These are phyloP conservation scores for Lactarius pseudohatsudake DNA, from an alignment of 768 basidiomycete species.

Conservation along the genomic window DNA sequence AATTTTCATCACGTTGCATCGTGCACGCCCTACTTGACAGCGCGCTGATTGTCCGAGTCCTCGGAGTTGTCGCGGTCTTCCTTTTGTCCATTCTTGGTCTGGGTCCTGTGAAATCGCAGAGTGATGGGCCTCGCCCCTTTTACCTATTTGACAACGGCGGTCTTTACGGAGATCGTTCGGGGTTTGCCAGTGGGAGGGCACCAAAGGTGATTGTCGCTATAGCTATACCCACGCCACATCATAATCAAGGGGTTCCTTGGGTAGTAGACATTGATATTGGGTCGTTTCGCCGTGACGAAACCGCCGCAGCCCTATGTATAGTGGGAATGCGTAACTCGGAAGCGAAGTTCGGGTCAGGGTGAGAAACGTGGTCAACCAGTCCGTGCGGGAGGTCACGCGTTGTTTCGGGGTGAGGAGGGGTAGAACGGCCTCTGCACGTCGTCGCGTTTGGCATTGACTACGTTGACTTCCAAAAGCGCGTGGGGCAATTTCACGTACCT, in stretches of 20 bases:
- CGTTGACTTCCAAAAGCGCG: not conserved
- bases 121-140: no score
- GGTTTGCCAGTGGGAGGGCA: no score
- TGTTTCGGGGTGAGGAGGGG: constrained; percentile 62
- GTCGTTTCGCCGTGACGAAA: constrained; percentile 59
- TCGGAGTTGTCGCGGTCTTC: no score
- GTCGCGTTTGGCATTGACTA: not conserved
- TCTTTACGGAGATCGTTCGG: no score
- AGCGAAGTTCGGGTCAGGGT: constrained; percentile 65
- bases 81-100: no score
- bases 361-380: constrained; percentile 73
- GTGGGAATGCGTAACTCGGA: constrained; percentile 48
- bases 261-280: constrained; percentile 39
- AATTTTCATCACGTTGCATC: no score
- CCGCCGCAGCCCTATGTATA: constrained; percentile 47
- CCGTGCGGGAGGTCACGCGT: constrained; percentile 46
- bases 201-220: not conserved
- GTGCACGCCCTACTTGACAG: no score
- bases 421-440: constrained; percentile 50
- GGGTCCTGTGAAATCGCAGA: no score
- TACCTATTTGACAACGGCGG: no score
- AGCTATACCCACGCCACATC: not conserved
- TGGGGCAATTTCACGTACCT: constrained; percentile 39
- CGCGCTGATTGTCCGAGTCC: no score
- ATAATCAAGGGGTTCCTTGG: not conserved